Conservation (phyloP, 2,329 filamentous ascomycete genomes). For the Metarhizium brunneum region DNA sequence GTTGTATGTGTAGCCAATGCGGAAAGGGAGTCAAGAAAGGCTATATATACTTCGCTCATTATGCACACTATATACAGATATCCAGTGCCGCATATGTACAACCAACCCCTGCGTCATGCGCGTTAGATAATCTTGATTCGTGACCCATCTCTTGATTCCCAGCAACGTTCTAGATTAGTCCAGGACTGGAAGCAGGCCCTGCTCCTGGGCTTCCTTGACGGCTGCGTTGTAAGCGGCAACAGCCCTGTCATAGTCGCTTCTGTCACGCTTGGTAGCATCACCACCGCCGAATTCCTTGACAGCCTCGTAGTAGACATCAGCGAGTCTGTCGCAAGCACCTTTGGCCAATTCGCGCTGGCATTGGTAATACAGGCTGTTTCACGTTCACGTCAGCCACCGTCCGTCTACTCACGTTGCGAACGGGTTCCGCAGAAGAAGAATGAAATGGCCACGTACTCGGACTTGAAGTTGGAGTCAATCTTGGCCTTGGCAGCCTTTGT, state of each 20-base stretch:
- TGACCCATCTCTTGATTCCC: neutral
- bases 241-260: conserved; percentile 24
- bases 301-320: conserved; percentile 31
- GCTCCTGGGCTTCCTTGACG: conserved; percentile 25
- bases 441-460: conserved; percentile 22
- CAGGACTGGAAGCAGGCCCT: conserved; percentile 19
- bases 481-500: conserved; percentile 27
- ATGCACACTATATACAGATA: no score
- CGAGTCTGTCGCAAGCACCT: conserved; percentile 22
- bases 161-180: neutral
- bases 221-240: conserved; percentile 24
- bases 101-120: no score
- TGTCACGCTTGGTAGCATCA: conserved; percentile 20
- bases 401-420: neutral
- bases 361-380: conserved; percentile 25
- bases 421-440: neutral
- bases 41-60: no score
- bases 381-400: neutral
- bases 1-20: no score
- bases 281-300: conserved; percentile 27
- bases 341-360: conserved; percentile 16
- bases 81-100: no score
- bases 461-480: conserved; percentile 42
- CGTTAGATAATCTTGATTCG: neutral
- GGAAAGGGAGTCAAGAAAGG: no score